Evolutionary conservation across 768 basidiomycete genomes (phyloP), one percentile per base, ranked within the genome.

Genomic region (Baorangia bicolor): DNA sequence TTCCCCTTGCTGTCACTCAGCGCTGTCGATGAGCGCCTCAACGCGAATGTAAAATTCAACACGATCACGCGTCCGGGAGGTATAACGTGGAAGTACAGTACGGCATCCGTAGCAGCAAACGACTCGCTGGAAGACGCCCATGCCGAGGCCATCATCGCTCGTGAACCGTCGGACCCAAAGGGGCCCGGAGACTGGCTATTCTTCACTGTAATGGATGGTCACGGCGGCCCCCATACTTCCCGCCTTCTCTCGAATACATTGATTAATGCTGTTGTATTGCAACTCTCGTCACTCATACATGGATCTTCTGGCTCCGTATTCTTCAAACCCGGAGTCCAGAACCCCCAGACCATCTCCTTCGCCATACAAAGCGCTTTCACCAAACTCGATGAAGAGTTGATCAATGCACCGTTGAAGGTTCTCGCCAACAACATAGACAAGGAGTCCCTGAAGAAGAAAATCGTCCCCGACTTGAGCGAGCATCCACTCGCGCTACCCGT

Each of bases 191-290:
- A 92, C 64, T 80, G 89, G 56, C 76, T 93, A 40, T 90, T 96
- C 72, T 94, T 93, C 64, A 77, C 92, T 2, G 86, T 96, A 34
- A 89, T 96, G 86, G 94, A 94, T 63, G 94, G 94, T 3, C 97
- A 98, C 69, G 77, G 83, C 2, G 97, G 97, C 1, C 81, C 74
- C 35, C 81, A 92, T 49, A 98, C 96, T 2, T 94, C 92, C 13
- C 81, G 83, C 53, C 78, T 96, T 33, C 85, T 98, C 48, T 87
- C 90, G 3, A 86, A 87, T 52, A 81, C 88, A 44, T 81, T 98
- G 55, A 90, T 97, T 57, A 90, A 89, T 51, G 88, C 90, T 9
- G 87, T 96, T 52, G 83, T 86, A 0, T 75, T 91, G 35, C 87
- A 96, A 66, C 79, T 98, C 45, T 77, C 81, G 18, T 72, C 75